Conservation (phyloP, 2,329 filamentous ascomycete species). For the Ascosphaera apis region DNA sequence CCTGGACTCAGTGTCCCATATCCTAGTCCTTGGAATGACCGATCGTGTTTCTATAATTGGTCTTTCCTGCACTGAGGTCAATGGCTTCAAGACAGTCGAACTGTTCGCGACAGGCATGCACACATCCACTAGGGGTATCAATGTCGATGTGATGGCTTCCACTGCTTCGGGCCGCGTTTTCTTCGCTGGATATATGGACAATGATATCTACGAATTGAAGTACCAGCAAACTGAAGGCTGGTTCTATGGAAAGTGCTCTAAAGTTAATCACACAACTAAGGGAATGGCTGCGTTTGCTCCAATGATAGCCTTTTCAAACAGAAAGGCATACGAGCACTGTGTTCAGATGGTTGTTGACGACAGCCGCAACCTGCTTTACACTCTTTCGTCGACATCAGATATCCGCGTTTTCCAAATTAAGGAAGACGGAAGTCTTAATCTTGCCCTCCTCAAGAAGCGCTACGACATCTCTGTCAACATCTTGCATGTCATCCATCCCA, state of each 20-base stretch:
- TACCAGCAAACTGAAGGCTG: conserved; percentile 96
- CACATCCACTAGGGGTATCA: conserved; percentile 49
- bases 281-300: conserved; percentile 38
- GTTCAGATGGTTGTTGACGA: conserved; percentile 72
- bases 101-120: conserved; percentile 81
- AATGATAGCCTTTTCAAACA: conserved; percentile 18
- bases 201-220: conserved; percentile 78
- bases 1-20: conserved; percentile 58
- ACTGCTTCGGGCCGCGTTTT: conserved; percentile 75
- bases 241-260: conserved; percentile 75
- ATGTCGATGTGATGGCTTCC: conserved; percentile 56
- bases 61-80: conserved; percentile 40
- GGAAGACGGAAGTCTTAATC: conserved; percentile 26
- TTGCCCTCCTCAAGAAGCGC: conserved; percentile 33
- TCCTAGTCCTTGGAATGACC: conserved; percentile 73
- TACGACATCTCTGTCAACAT: conserved; percentile 41
- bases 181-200: conserved; percentile 58
- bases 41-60: conserved; percentile 73
- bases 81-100: conserved; percentile 48
- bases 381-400: conserved; percentile 65
- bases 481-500: conserved; percentile 55
- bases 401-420: conserved; percentile 85
- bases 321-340: conserved; percentile 37
- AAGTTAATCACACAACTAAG: conserved; percentile 65
- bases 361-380: conserved; percentile 69